These are phyloP conservation scores for Yarrowia sp. DNA, from an alignment of 805 yeast genomes.

Conservation along the genomic window DNA sequence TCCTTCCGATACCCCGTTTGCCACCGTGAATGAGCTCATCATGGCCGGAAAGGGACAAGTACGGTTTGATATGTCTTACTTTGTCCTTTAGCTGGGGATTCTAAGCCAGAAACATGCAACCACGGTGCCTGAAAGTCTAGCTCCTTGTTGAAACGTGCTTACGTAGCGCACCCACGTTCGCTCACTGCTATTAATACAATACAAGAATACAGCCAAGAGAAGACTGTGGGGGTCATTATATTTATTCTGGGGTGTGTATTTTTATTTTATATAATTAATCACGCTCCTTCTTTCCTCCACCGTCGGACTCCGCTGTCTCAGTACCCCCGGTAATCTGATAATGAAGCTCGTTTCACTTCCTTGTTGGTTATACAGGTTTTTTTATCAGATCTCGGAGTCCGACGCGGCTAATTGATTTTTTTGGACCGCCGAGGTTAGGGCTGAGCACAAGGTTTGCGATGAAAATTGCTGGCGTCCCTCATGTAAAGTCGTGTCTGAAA, in stretches of 20 bases:
- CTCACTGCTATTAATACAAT: too few relatives aligned
- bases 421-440: constrained; percentile 9
- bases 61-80: too few relatives aligned
- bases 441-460: background rate
- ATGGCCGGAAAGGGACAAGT: background rate
- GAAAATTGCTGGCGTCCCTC: background rate
- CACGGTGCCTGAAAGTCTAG: constrained; percentile 13
- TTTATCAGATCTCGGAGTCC: constrained; percentile 21
- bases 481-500: background rate
- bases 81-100: background rate
- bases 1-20: too few relatives aligned
- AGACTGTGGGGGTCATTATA: too few relatives aligned
- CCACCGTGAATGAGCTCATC: too few relatives aligned
- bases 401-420: background rate
- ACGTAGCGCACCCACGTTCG: too few relatives aligned
- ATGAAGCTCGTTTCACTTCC: background rate
- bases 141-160: background rate
- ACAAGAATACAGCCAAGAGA: too few relatives aligned
- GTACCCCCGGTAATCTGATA: background rate
- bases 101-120: constrained; percentile 1
- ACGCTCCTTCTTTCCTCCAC: background rate
- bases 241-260: too few relatives aligned
- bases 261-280: too few relatives aligned
- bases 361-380: background rate
- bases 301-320: constrained; percentile 14